phyloP scores from a whole-genome alignment of 805 yeast species.

The Millerozyma acaciae region DNA sequence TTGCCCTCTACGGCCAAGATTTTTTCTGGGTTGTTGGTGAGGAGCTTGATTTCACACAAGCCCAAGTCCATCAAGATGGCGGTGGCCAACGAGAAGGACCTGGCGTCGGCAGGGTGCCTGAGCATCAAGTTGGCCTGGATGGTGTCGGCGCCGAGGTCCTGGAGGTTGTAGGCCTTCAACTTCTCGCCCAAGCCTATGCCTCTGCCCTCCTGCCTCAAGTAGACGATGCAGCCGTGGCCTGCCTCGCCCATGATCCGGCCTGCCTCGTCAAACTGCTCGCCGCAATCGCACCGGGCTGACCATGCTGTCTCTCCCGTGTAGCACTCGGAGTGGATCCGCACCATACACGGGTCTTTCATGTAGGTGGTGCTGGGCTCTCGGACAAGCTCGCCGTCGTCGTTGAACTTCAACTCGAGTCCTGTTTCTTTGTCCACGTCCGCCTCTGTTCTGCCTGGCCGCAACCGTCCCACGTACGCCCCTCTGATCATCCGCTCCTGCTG shows the following conservation, averaged over 20 bases:
- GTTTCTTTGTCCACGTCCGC: slow-evolving; percentile 56
- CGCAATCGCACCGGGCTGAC: slow-evolving; percentile 99
- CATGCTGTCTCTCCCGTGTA: slow-evolving; percentile 99
- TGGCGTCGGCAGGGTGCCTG: slow-evolving; percentile 97
- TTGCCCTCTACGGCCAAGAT: slow-evolving; percentile 92
- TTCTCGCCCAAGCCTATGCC: slow-evolving; percentile 99
- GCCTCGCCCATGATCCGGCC: slow-evolving; percentile 84
- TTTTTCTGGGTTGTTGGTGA: slow-evolving; percentile 96
- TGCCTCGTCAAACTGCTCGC: slow-evolving; percentile 98
- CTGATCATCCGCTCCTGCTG: slow-evolving; percentile 96
- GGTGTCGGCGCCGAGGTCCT: slow-evolving; percentile 97
- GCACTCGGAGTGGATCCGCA: slow-evolving; percentile 93
- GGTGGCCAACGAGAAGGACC: slow-evolving; percentile 90
- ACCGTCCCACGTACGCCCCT: slow-evolving; percentile 91
- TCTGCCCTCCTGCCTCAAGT: slow-evolving; percentile 95
- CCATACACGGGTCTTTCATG: slow-evolving; percentile 51
- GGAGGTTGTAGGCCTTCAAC: slow-evolving; percentile 92
- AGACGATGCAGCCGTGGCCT: slow-evolving; percentile 93
- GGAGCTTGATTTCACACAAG: slow-evolving; percentile 61
- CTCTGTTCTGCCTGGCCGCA: slow-evolving; percentile 76
- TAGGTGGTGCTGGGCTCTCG: slow-evolving; percentile 27
- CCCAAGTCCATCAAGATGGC: slow-evolving; percentile 86
- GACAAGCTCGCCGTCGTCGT: slow-evolving; percentile 26
- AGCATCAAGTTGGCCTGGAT: slow-evolving; percentile 91
- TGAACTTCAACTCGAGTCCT: slow-evolving; percentile 27